These are phyloP conservation scores for Samsoniella hepiali DNA, from an alignment of 2,329 filamentous ascomycete species.

Conservation along the genomic window DNA sequence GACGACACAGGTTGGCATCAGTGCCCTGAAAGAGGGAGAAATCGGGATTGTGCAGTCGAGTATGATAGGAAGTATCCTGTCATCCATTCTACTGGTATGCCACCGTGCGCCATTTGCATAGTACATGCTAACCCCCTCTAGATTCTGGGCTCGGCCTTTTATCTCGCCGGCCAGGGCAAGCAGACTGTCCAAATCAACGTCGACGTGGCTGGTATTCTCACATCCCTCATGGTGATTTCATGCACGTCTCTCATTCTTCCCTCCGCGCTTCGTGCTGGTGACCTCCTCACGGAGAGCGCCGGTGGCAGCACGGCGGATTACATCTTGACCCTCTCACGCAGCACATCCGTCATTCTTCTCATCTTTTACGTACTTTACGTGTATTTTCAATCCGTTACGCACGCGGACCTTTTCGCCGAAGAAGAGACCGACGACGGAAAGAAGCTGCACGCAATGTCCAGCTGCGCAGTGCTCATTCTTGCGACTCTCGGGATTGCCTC, in stretches of 20 bases:
- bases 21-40: slow-evolving; percentile 18
- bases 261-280: slow-evolving; percentile 11
- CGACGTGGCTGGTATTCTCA: slow-evolving; percentile 17
- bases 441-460: slow-evolving; percentile 20
- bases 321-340: slow-evolving; percentile 17
- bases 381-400: slow-evolving; percentile 17
- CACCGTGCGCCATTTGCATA: not conserved
- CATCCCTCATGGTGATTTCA: slow-evolving; percentile 17
- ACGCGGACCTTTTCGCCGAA: slow-evolving; percentile 18
- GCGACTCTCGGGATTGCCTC: slow-evolving; percentile 21
- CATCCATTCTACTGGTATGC: slow-evolving; percentile 16
- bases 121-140: not conserved
- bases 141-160: slow-evolving; percentile 17
- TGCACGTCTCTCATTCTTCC: slow-evolving; percentile 17
- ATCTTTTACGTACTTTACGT: slow-evolving; percentile 16
- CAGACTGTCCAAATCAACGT: slow-evolving; percentile 18
- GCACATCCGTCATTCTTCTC: slow-evolving; percentile 16
- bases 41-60: slow-evolving; percentile 18
- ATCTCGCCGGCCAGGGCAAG: slow-evolving; percentile 16
- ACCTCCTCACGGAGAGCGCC: slow-evolving; percentile 1
- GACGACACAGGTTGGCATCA: slow-evolving; percentile 14
- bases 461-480: slow-evolving; percentile 21
- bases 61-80: slow-evolving; percentile 19
- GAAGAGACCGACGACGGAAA: slow-evolving; percentile 16
- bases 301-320: slow-evolving; percentile 10